Conservation (phyloP, 2,329 filamentous ascomycete species). For the Pyricularia pennisetigena region DNA sequence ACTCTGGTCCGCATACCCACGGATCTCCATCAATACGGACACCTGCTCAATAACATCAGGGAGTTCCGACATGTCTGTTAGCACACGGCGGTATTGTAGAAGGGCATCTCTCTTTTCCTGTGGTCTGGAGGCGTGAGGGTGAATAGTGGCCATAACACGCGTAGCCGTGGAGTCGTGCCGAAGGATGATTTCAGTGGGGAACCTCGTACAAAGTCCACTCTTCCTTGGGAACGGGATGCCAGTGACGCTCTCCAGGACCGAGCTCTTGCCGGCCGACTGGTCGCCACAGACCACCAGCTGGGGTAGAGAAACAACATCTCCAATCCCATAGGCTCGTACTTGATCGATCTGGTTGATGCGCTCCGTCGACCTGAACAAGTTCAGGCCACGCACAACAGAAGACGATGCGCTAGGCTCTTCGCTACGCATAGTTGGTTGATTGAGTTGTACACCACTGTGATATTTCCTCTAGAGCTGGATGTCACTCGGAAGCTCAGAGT, state of each 20-base stretch:
- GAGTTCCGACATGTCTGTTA: too few species aligned
- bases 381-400: too few species aligned
- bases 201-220: slow-evolving; percentile 50
- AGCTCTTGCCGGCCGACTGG: slow-evolving; percentile 54
- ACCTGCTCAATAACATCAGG: too few species aligned
- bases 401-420: too few species aligned
- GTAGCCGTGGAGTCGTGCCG: slow-evolving; percentile 28
- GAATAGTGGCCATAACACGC: slow-evolving; percentile 2
- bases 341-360: too few species aligned
- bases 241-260: slow-evolving; percentile 54
- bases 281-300: slow-evolving; percentile 49
- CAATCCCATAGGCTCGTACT: too few species aligned
- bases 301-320: slow-evolving; percentile 17
- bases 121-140: too few species aligned
- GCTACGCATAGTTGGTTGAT: too few species aligned
- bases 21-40: neutral
- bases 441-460: too few species aligned
- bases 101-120: too few species aligned
- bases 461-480: neutral
- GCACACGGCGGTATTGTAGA: too few species aligned
- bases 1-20: slow-evolving; percentile 32
- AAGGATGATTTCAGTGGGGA: slow-evolving; percentile 52
- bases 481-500: neutral
- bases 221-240: slow-evolving; percentile 49
- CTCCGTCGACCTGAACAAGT: too few species aligned